Evolutionary conservation across 2,329 filamentous ascomycete genomes (phyloP).

Genomic region (Tolypocladium pustulatum): DNA sequence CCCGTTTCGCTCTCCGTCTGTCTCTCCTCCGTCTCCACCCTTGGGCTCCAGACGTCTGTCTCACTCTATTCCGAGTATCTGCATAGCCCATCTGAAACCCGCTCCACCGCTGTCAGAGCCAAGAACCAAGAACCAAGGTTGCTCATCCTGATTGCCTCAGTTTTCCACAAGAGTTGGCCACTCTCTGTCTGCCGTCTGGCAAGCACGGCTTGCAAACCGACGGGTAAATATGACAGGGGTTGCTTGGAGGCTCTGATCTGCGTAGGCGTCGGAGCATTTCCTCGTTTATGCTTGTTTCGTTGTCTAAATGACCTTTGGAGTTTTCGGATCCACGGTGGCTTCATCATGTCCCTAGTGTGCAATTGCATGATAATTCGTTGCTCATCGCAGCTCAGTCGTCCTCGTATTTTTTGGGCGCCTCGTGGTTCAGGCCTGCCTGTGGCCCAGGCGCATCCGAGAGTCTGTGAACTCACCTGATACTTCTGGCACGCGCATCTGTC

Average conservation of each 20-base stretch:
- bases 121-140: background rate
- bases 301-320: background rate
- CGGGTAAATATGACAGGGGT: background rate
- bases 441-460: background rate
- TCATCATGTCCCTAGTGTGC: background rate
- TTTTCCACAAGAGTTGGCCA: background rate
- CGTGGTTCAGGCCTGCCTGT: background rate
- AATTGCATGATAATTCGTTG: background rate
- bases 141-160: background rate
- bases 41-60: background rate
- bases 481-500: background rate
- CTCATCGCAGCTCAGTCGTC: background rate
- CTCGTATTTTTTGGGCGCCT: too few relatives aligned
- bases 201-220: background rate
- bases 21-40: background rate
- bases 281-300: background rate
- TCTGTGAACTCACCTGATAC: background rate
- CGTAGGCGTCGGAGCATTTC: background rate
- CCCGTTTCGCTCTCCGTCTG: background rate
- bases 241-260: background rate
- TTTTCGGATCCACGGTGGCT: background rate
- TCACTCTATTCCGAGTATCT: background rate
- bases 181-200: background rate
- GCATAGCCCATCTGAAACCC: background rate
- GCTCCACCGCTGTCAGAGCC: background rate